Evolutionary conservation across 768 basidiomycete genomes (phyloP), one percentile per base, ranked within the genome.

Genomic region (Boletus rubescentipes): DNA sequence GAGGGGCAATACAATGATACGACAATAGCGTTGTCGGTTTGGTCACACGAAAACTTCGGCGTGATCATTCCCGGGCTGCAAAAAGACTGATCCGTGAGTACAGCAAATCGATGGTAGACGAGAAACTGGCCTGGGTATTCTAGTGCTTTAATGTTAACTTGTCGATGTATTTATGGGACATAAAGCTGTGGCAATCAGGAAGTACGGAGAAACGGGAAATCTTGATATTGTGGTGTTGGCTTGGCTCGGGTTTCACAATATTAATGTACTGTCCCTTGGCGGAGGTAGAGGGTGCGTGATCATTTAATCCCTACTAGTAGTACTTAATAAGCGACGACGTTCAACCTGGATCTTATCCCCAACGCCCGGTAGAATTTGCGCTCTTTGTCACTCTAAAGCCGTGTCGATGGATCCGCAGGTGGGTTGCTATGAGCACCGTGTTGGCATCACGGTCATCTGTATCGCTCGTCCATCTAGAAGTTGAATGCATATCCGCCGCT

Each of bases 401-500:
- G 48, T 52, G 40, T 39, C 50, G 55, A 79, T 83, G 79, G 81
- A 84, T 66, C 72, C 81, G 38, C 76, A 77, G 67, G 82, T 81
- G 62, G 54, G 75, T 41, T 26, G 30, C 30, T 21, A 37, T 31
- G n/a, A 35, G 5, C 29, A 32, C 11, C 21, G 11, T 35, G 12
- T 30, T n/a, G 9, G 7, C 35, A 51, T 34, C 32, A 84, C 83
- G 38, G 76, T 76, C 46, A 83, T 83, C 29, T 79, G 81, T 55
- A 83, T 83, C 81, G 84, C 84, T 34, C 18, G 36, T 48, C 49
- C 29, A 39, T 58, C 38, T 53, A 91, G 89, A 87, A 79, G 68
- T 72, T 92, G 37, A 78, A 81, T 20, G 84, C 87, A 16, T 76
- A 75, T 55, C 93, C 93, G 9, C 76, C 92, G 18, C 78, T 93